These are phyloP conservation scores for Aristolochia californica DNA, from an alignment of 164 flowering plant species.

Conservation along the genomic window DNA sequence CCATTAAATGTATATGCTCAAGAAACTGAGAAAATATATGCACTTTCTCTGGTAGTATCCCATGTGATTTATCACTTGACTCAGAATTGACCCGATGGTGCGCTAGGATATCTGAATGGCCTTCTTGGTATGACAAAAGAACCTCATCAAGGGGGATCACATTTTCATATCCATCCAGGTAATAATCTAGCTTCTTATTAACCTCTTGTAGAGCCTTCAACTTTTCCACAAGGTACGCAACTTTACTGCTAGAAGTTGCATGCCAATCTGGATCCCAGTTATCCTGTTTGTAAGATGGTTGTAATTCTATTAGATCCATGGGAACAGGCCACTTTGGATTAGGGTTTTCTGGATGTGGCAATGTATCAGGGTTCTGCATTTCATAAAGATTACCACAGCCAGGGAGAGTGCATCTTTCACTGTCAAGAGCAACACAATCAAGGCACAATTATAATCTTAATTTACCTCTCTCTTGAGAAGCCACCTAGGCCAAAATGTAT, in stretches of 20 bases:
- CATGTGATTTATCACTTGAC: slow-evolving; percentile 11
- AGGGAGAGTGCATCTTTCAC: slow-evolving; percentile 66
- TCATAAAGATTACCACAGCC: slow-evolving; percentile 78
- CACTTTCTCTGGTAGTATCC: slow-evolving; percentile 49
- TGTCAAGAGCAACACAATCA: slow-evolving; percentile 79
- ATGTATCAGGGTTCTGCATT: slow-evolving; percentile 85
- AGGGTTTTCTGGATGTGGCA: slow-evolving; percentile 91
- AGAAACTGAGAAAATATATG: slow-evolving; percentile 94
- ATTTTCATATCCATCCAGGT: slow-evolving; percentile 13
- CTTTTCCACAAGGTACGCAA: slow-evolving; percentile 55
- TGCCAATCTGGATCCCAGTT: slow-evolving; percentile 99
- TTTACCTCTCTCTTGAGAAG: too few species aligned
- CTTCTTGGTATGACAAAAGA: slow-evolving; percentile 14
- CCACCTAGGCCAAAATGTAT: too few species aligned
- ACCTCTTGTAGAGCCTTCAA: slow-evolving; percentile 51
- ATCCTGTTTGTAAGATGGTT: slow-evolving; percentile 98
- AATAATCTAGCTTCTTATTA: slow-evolving; percentile 21
- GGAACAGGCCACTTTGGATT: slow-evolving; percentile 99
- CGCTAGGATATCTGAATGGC: slow-evolving; percentile 7
- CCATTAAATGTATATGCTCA: slow-evolving; percentile 93
- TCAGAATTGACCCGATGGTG: slow-evolving; percentile 9
- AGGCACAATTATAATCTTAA: too few species aligned
- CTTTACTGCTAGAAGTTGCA: slow-evolving; percentile 96
- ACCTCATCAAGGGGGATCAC: slow-evolving; percentile 3
- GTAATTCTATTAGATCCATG: slow-evolving; percentile 93